Evolutionary conservation across 2,329 filamentous ascomycete species (phyloP).

Genomic region (Aspergillus puulaauensis): DNA sequence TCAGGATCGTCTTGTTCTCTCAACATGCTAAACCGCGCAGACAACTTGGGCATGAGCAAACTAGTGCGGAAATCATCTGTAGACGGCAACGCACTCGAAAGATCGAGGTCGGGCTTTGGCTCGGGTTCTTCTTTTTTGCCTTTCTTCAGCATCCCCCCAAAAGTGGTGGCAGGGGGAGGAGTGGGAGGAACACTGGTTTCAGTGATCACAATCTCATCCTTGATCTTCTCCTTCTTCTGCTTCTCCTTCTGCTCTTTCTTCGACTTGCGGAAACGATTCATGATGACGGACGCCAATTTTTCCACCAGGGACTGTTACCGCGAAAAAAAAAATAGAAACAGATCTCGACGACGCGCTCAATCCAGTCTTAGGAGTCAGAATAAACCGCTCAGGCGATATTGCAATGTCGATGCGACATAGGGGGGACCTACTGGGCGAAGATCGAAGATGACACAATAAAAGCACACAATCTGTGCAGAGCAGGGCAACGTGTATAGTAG

Average conservation of each 20-base stretch:
- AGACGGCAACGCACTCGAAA: conserved; percentile 72
- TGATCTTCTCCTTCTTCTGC: conserved; percentile 23
- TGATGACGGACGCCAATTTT: conserved; percentile 16
- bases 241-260: conserved; percentile 32
- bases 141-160: conserved; percentile 47
- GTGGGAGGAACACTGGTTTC: conserved; percentile 38
- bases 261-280: conserved; percentile 44
- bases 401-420: neutral
- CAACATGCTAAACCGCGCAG: conserved; percentile 94
- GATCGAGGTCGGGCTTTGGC: conserved; percentile 62
- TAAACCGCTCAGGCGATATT: conserved; percentile 5
- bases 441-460: conserved; percentile 3
- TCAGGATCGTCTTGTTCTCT: conserved; percentile 89
- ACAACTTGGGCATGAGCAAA: conserved; percentile 91
- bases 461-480: neutral
- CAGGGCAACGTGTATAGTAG: neutral
- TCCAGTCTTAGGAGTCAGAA: conserved; percentile 14
- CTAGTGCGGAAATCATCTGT: conserved; percentile 93
- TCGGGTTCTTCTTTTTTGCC: conserved; percentile 51
- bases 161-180: conserved; percentile 22
- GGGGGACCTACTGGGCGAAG: conserved; percentile 5
- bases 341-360: conserved; percentile 1
- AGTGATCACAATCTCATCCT: conserved; percentile 18
- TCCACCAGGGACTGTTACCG: conserved; percentile 4
- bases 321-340: neutral